phyloP scores from a whole-genome alignment of 2,329 filamentous ascomycete genomes.

The Lachnellula hyalina region DNA sequence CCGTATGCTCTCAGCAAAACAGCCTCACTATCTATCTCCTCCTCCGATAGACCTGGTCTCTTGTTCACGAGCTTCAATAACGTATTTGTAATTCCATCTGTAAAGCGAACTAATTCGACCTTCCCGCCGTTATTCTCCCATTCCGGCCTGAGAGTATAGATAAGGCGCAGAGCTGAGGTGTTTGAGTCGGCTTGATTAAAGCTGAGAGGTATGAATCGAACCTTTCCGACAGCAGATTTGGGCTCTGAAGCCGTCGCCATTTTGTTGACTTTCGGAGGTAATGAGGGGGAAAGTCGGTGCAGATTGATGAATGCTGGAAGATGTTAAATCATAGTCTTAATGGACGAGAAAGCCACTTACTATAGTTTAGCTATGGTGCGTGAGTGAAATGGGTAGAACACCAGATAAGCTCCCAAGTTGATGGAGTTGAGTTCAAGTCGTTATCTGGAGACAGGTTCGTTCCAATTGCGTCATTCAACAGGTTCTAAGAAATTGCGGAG shows the following conservation, averaged over 20 bases:
- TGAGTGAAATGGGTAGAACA: too few species aligned
- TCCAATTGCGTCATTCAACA: too few species aligned
- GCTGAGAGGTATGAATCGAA: conserved; percentile 65
- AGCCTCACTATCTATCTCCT: conserved; percentile 77
- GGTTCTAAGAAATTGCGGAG: too few species aligned
- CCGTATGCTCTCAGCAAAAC: conserved; percentile 91
- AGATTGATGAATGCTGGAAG: not conserved
- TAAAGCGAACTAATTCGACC: conserved; percentile 85
- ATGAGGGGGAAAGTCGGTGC: not conserved
- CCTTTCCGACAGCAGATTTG: conserved; percentile 27
- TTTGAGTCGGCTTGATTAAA: conserved; percentile 77
- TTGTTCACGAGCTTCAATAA: conserved; percentile 72
- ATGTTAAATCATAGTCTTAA: not conserved
- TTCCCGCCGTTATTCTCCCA: conserved; percentile 71
- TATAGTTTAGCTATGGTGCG: too few species aligned
- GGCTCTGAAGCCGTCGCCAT: conserved; percentile 7
- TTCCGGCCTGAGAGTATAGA: conserved; percentile 74
- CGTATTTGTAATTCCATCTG: conserved; percentile 97
- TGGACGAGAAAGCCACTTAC: not conserved
- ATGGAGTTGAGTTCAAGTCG: too few species aligned
- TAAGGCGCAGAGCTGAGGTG: conserved; percentile 71
- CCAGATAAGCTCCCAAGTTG: too few species aligned
- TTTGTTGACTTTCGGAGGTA: not conserved
- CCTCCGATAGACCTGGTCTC: conserved; percentile 62
- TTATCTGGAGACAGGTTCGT: too few species aligned